Evolutionary conservation across 345 rosid genomes (phyloP).

Genomic region (Crucihimalaya himalaica): DNA sequence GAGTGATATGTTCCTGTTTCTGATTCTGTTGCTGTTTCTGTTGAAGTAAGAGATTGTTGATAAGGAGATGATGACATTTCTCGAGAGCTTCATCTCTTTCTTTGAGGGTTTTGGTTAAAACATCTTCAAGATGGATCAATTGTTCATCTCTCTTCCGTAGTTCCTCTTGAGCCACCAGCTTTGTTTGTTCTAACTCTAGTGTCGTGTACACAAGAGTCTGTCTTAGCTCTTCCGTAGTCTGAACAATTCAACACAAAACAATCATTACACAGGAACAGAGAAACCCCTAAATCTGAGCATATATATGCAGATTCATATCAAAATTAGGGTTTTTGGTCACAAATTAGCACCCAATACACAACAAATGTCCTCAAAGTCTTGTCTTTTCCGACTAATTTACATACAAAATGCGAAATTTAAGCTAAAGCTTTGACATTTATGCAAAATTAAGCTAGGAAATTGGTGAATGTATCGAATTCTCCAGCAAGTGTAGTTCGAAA

Average conservation of each 20-base stretch:
- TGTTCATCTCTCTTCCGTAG: conserved; percentile 78
- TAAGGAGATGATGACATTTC: conserved; percentile 58
- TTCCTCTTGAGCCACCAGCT: conserved; percentile 71
- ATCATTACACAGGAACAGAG: conserved; percentile 9
- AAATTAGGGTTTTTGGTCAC: conserved; percentile 12
- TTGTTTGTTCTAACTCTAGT: conserved; percentile 82
- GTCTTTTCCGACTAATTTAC: neutral
- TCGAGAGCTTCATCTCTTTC: conserved; percentile 76
- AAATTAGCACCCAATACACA: neutral
- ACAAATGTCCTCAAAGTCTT: neutral
- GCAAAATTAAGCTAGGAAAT: neutral
- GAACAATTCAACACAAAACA: conserved; percentile 24
- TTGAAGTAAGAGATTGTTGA: conserved; percentile 58
- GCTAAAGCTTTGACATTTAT: neutral
- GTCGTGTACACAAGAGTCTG: conserved; percentile 64
- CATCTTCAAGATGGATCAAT: conserved; percentile 54
- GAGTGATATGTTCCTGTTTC: conserved; percentile 19
- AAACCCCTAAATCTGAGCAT: conserved; percentile 3
- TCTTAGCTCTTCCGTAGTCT: conserved; percentile 82
- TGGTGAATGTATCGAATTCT: neutral
- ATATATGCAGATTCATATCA: neutral
- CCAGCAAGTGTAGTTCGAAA: neutral
- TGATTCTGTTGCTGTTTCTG: conserved; percentile 44
- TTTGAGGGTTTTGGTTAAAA: conserved; percentile 50
- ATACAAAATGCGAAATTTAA: neutral